Evolutionary conservation across 192 early-diverging fungal genomes (phyloP).

Genomic region (Glomus cerebriforme): DNA sequence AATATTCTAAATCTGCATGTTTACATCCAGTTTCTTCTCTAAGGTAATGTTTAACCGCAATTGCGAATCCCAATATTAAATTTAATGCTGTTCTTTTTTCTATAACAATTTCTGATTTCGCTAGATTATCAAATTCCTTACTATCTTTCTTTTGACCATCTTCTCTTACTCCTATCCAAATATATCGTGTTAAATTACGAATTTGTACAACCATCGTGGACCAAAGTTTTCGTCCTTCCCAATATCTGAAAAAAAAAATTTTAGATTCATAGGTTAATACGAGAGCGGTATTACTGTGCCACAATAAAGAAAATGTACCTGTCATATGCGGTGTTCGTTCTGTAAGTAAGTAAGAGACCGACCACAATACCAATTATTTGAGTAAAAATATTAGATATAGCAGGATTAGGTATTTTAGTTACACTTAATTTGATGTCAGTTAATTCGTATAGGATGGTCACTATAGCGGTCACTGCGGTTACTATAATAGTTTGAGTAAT

Average conservation of each 20-base stretch:
- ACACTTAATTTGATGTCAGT: not conserved
- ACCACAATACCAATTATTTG: conserved; percentile 45
- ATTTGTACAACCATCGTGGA: conserved; percentile 65
- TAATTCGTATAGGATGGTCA: not conserved
- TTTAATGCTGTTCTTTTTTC: conserved; percentile 75
- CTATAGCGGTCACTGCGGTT: not conserved
- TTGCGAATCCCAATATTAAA: conserved; percentile 75
- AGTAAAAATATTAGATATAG: conserved; percentile 32
- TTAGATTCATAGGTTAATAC: not conserved
- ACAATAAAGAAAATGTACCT: conserved; percentile 35
- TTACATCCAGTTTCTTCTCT: conserved; percentile 70
- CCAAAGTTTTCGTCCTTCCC: conserved; percentile 88
- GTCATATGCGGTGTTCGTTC: conserved; percentile 68
- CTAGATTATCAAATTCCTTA: conserved; percentile 27
- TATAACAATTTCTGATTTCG: conserved; percentile 52
- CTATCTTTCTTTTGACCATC: not conserved
- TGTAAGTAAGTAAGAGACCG: conserved; percentile 64
- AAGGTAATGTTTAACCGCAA: conserved; percentile 83
- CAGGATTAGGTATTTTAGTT: not conserved
- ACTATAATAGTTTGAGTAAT: not conserved
- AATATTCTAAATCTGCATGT: conserved; percentile 68
- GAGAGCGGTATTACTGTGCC: not conserved
- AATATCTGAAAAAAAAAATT: conserved; percentile 62
- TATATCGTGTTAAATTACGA: conserved; percentile 75
- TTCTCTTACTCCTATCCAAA: conserved; percentile 66